phyloP scores from a whole-genome alignment of 2,329 filamentous ascomycete genomes.

The Fusarium aywerte region DNA sequence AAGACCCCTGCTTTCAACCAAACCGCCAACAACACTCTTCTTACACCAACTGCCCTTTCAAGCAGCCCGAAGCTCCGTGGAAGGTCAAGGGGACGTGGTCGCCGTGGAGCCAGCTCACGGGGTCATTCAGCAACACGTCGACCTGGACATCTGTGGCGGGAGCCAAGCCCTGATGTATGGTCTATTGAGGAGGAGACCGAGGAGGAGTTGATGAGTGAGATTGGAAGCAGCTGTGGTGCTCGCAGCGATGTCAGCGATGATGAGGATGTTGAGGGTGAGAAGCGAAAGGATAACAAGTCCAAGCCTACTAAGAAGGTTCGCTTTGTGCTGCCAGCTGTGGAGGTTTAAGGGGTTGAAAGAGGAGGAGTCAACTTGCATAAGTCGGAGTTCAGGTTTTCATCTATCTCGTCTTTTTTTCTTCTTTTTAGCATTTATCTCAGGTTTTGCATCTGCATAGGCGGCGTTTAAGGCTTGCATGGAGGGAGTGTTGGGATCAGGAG shows the following conservation, averaged over 20 bases:
- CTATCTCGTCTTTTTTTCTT: slow-evolving; percentile 22
- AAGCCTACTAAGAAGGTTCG: slow-evolving; percentile 68
- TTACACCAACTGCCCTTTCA: slow-evolving; percentile 42
- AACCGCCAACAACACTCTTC: slow-evolving; percentile 46
- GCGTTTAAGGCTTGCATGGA: slow-evolving; percentile 38
- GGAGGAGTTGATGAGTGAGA: slow-evolving; percentile 61
- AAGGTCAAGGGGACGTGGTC: slow-evolving; percentile 46
- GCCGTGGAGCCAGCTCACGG: slow-evolving; percentile 43
- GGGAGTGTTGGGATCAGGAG: slow-evolving; percentile 24
- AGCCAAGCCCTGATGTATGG: slow-evolving; percentile 70
- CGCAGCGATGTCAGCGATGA: slow-evolving; percentile 49
- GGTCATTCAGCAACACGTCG: slow-evolving; percentile 50
- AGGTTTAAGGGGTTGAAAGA: slow-evolving; percentile 41
- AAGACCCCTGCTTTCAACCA: slow-evolving; percentile 50
- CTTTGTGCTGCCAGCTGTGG: slow-evolving; percentile 61
- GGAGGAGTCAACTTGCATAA: slow-evolving; percentile 38
- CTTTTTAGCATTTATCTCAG: slow-evolving; percentile 12
- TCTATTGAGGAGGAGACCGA: slow-evolving; percentile 69
- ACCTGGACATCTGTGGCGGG: slow-evolving; percentile 61
- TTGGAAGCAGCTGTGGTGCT: slow-evolving; percentile 48
- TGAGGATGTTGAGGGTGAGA: slow-evolving; percentile 23
- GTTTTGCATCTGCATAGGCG: slow-evolving; percentile 36
- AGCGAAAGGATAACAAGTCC: slow-evolving; percentile 48
- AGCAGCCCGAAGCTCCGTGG: slow-evolving; percentile 47
- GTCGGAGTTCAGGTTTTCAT: slow-evolving; percentile 32